Base-by-base conservation (phyloP, 2,329 filamentous ascomycete genomes). In the Remersonia thermophila region DNA sequence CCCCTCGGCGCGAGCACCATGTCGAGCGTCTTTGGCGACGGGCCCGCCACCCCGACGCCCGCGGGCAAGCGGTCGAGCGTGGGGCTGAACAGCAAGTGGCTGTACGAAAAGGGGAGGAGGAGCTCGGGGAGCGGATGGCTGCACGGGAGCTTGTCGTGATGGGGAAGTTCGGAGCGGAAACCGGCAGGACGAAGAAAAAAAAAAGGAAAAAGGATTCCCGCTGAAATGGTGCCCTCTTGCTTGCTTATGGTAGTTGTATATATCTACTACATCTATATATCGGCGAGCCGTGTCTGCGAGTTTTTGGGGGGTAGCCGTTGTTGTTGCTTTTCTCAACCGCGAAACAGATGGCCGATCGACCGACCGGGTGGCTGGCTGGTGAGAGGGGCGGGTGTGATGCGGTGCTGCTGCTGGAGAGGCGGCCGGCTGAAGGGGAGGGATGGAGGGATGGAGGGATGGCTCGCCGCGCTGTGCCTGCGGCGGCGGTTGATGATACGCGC, bases 41-140 rank as follows among this genome's bases (percentile, higher is more conserved):
- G 60, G 1, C 75, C 80, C 2, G 67, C 71, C 11, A 79, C 80
- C 13, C 82, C 83, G 1, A 87, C 77, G 45, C 82, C 83, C 1
- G 61, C 62, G 5, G 68, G 71, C 27, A 85, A 81, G 61, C 71
- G 76, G 38, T 77, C 79, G 29, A 86, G 75, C 46, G 75, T 93
- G 35, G 77, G 77, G 1, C 54, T 95, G 53, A 95, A 89, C 59
- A 94, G 77, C 62, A 93, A 91, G 62, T 96, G 89, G 89, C 59
- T 95, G 41, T 96, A 94, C 54, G 85, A 95, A 58, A 83, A 78
- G 60, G 80, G 82, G 50, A 64, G 77, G 55, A 55, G 76, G 55
- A 62, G 69, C 47, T 65, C 67, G 35, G 56, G 63, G 9, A 65
- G 56, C 37, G 40, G 35, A 12, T 48, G 41, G 46, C 18, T 46